phyloP scores from a whole-genome alignment of 2,329 filamentous ascomycete genomes.

The Paraconiothyrium sp. region DNA sequence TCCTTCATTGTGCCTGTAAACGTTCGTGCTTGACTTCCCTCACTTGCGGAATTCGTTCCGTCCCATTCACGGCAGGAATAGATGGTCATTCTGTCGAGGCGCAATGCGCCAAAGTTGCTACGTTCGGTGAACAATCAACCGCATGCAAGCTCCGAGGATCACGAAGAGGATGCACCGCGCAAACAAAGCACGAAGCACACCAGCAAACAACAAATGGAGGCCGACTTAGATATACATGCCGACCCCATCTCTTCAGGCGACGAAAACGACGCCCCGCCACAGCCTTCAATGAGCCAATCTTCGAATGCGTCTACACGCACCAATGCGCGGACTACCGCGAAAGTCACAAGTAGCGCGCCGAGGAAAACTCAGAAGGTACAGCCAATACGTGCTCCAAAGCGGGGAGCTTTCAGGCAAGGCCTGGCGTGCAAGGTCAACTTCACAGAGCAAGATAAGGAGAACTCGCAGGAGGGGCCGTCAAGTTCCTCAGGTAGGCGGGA shows the following conservation, averaged over 20 bases:
- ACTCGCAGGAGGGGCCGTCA: constrained; percentile 10
- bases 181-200: background rate
- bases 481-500: constrained; percentile 18
- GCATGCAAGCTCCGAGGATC: constrained; percentile 50
- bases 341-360: background rate
- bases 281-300: constrained; percentile 19
- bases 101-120: constrained; percentile 35
- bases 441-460: constrained; percentile 30
- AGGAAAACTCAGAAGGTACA: background rate
- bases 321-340: background rate
- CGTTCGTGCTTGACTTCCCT: background rate
- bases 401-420: constrained; percentile 21
- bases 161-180: constrained; percentile 38
- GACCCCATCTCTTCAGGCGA: constrained; percentile 38
- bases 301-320: background rate
- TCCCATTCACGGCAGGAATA: background rate
- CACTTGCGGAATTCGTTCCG: no score
- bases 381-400: constrained; percentile 19
- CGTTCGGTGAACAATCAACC: constrained; percentile 40
- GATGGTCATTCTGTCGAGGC: constrained; percentile 27
- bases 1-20: background rate
- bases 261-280: constrained; percentile 22
- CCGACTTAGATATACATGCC: constrained; percentile 29
- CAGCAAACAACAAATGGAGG: background rate
- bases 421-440: constrained; percentile 21